Conservation (phyloP, 1,284 basidiomycete species). For the Chiua sp. region DNA sequence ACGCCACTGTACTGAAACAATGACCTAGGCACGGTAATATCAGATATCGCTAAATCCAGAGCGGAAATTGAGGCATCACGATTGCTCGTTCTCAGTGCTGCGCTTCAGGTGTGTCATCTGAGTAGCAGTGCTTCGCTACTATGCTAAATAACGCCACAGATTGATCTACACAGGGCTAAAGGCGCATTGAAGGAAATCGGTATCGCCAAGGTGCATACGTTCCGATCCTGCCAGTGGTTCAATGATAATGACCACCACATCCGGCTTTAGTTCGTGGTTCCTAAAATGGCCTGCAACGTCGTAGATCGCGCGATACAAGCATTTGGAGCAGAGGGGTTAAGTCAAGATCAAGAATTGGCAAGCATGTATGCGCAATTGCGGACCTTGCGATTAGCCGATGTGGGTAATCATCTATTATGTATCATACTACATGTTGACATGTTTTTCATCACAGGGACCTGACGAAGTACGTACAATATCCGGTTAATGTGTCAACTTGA, state of each 20-base stretch:
- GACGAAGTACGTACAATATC: slow-evolving; percentile 61
- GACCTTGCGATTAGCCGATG: slow-evolving; percentile 91
- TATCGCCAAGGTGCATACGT: slow-evolving; percentile 80
- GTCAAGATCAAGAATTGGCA: slow-evolving; percentile 89
- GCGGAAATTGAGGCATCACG: slow-evolving; percentile 93
- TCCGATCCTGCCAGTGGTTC: neutral
- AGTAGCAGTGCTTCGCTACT: neutral
- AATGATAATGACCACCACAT: slow-evolving; percentile 7
- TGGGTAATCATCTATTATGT: slow-evolving; percentile 45
- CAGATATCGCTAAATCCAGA: slow-evolving; percentile 90
- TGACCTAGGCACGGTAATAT: slow-evolving; percentile 78
- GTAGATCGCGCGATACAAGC: slow-evolving; percentile 96
- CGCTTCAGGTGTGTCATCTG: slow-evolving; percentile 68
- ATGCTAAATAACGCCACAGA: slow-evolving; percentile 53
- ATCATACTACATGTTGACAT: slow-evolving; percentile 6
- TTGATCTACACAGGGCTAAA: slow-evolving; percentile 91
- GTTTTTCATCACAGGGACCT: slow-evolving; percentile 64
- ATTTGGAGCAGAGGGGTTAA: slow-evolving; percentile 94
- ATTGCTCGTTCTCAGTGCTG: slow-evolving; percentile 90
- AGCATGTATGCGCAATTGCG: slow-evolving; percentile 80
- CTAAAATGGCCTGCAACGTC: slow-evolving; percentile 85
- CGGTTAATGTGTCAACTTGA: slow-evolving; percentile 9
- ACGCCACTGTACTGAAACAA: slow-evolving; percentile 6
- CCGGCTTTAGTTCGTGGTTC: slow-evolving; percentile 81
- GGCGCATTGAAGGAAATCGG: slow-evolving; percentile 97